phyloP scores from a whole-genome alignment of 2,329 filamentous ascomycete species.

The Mycosphaerella sp. region DNA sequence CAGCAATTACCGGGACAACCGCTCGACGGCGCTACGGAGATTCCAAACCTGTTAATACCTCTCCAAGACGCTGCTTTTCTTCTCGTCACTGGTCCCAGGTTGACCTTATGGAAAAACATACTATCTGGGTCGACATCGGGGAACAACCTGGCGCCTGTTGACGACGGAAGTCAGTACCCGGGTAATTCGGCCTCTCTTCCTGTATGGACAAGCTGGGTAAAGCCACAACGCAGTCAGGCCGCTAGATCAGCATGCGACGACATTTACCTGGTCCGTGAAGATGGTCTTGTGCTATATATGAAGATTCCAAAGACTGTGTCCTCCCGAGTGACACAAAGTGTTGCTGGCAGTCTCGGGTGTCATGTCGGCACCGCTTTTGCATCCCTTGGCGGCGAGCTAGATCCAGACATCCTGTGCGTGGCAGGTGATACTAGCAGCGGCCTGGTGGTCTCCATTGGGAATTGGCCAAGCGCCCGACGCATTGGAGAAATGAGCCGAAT shows the following conservation, averaged over 20 bases:
- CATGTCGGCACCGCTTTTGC: constrained; percentile 79
- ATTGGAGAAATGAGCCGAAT: constrained; percentile 50
- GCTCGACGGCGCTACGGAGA: constrained; percentile 20
- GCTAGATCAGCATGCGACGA: constrained; percentile 64
- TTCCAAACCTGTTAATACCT: constrained; percentile 39
- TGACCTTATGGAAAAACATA: constrained; percentile 37
- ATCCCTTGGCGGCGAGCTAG: constrained; percentile 53
- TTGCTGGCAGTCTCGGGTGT: constrained; percentile 61
- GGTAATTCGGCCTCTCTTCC: constrained; percentile 26
- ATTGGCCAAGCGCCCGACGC: constrained; percentile 21
- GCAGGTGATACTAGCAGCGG: constrained; percentile 75
- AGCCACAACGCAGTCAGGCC: constrained; percentile 60
- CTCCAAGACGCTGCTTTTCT: constrained; percentile 39
- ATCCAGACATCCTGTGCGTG: constrained; percentile 71
- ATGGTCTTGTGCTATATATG: constrained; percentile 71
- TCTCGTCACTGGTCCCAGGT: constrained; percentile 35
- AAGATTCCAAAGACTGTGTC: constrained; percentile 36
- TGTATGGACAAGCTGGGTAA: constrained; percentile 75
- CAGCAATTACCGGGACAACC: constrained; percentile 24
- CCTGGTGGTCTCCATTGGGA: constrained; percentile 27
- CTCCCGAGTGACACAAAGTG: constrained; percentile 41
- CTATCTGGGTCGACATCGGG: constrained; percentile 36
- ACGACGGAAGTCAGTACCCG: constrained; percentile 15
- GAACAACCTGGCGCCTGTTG: constrained; percentile 2
- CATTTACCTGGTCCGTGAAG: constrained; percentile 81